Evolutionary conservation across 1,139 yeast genomes (phyloP), one percentile per base, ranked within the genome.

Genomic region (Yamadazyma membranifaciens): DNA sequence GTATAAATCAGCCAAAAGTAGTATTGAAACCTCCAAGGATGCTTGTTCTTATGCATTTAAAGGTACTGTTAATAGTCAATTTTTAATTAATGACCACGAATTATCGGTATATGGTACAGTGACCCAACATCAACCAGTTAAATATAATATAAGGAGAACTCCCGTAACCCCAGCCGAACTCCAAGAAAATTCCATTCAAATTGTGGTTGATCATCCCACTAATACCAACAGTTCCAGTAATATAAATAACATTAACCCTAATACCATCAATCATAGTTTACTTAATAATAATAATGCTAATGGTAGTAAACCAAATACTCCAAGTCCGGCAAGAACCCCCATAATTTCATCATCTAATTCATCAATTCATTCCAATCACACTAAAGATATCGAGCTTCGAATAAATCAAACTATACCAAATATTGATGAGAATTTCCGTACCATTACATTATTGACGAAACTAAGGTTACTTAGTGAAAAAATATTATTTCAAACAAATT

Each of bases 41-140:
- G 48, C 60, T 3, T 50, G 63, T 15, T 63, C 65, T 45, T 69
- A 69, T 47, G 75, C 73, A 13, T 59, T 62, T 39, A 62, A 57
- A 41, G 62, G 57, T 16, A 50, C 59, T 1, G 36, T 45, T 5
- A 49, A 48, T 31, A 49, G 52, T 20, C 53, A 49, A 30, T 50
- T 48, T 22, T 34, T 47, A 13, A 54, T 59, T 9, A 43, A 54
- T 38, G 62, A 57, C 22, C 48, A 56, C 25, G 73, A 69, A 39
- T 47, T 74, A 31, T 65, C 76, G 0, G 79, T 75, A 0, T 48
- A 59, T 29, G 70, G 65, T 4, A 73, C 80, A 0, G 48, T 54
- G 12, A 63, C 78, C 1, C 73, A 70, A 45, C 37, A 51, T 0
- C 57, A 51, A 10, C 80, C 81, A 2, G 73, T 74, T 0, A 55